Conservation (phyloP, 176 grass and related monocot species). For the Elaeis guineensis region DNA sequence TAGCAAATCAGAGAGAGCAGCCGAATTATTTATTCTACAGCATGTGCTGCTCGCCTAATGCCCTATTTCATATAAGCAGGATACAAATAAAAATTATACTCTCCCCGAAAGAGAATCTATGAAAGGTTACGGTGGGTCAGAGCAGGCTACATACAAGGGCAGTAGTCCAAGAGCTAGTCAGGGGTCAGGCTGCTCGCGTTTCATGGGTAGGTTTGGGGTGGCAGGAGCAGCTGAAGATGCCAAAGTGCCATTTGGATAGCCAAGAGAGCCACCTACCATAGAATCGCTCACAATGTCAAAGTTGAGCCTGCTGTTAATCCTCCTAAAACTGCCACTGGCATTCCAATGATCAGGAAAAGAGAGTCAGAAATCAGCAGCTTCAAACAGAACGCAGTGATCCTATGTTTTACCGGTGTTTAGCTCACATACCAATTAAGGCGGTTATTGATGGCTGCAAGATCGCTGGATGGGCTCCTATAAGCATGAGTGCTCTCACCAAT, state of each 20-base stretch:
- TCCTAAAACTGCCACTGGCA: conserved; percentile 45
- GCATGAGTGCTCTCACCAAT: conserved; percentile 86
- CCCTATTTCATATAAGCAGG: conserved; percentile 36
- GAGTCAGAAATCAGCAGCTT: neutral
- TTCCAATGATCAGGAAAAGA: neutral
- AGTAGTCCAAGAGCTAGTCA: conserved; percentile 25
- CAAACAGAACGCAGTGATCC: neutral
- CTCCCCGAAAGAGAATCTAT: conserved; percentile 25
- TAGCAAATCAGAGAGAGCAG: conserved; percentile 25
- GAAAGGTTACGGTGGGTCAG: conserved; percentile 15
- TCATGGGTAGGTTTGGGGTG: conserved; percentile 46
- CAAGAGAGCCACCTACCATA: conserved; percentile 67
- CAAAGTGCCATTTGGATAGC: conserved; percentile 50
- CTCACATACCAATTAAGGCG: conserved; percentile 61
- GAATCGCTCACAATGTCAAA: conserved; percentile 90
- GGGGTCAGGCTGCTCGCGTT: conserved; percentile 43
- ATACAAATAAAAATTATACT: conserved; percentile 34
- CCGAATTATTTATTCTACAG: conserved; percentile 29
- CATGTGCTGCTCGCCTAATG: conserved; percentile 19
- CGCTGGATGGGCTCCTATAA: conserved; percentile 75
- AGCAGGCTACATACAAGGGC: conserved; percentile 38
- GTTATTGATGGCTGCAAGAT: conserved; percentile 75
- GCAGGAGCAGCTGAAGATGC: conserved; percentile 34
- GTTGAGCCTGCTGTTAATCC: conserved; percentile 65
- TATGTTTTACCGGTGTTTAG: neutral